Evolutionary conservation across 352 stramenopile species (phyloP), one percentile per base, ranked within the genome.

Genomic region (Phytopythium litorale): DNA sequence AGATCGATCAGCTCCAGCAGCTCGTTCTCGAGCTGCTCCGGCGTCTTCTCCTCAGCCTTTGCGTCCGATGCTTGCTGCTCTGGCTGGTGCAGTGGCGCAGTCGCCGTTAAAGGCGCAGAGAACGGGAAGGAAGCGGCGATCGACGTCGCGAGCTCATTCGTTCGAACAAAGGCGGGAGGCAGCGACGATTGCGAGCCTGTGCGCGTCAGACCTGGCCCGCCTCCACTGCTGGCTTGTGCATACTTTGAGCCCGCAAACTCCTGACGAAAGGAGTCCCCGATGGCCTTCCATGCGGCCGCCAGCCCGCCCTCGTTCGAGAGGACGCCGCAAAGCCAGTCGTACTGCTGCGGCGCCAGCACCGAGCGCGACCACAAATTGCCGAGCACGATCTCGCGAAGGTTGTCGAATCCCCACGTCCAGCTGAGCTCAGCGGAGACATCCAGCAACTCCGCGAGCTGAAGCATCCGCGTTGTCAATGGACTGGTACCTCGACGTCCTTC

Each of bases 1-100:
- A 77, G 62, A 28, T 87, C 78, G 64, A 89, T 89, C 23, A 87
- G 63, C 46, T 88, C 78, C 18, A 90, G 60, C 12, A 92, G 46
- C 33, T 76, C 68, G 62, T 81, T 65, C 54, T 90, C 76, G 9
- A 68, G 37, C 6, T 61, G 62, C 32, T 87, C 75, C 18, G 37
- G 7, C 0, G 38, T 40, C 38, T 60, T 60, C 35, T 51, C 13
- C 28, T 50, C 54, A 25, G 3, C 12, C 21, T 16, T n/a, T n/a
- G 30, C 6, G 3, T 56, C 11, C 5, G 28, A 42, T 7, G 12
- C 35, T 8, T 59, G 37, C 7, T 59, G 54, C 16, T 9, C 13
- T 40, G 23, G 23, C 12, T 33, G 35, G 2, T 37, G 21, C 18
- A 32, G 15, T 30, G 30, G 49, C 19, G 25, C n/a, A 7, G 7